A percentile compares a stretch with the other conserved stretches of the same genome.
These are phyloP conservation scores for Lipomyces sp. DNA, from an alignment of 805 yeast species.

Conservation along the genomic window DNA sequence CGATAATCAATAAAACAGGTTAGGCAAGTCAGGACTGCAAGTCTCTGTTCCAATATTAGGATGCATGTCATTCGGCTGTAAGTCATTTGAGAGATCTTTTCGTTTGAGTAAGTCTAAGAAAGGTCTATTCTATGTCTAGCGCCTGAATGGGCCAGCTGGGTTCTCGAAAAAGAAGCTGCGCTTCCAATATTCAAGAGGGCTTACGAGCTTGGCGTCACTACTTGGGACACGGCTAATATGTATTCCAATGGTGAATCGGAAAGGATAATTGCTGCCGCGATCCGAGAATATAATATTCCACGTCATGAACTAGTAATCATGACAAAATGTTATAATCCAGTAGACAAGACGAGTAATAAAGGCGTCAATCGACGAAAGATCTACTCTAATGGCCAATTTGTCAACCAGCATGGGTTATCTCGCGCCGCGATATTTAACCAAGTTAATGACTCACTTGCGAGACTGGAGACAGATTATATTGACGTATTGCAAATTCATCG, in stretches of 20 bases:
- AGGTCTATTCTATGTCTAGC: not conserved
- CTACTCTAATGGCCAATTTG: conserved; percentile 38
- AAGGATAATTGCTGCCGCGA: conserved; percentile 49
- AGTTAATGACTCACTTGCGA: conserved; percentile 40
- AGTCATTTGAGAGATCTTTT: not conserved
- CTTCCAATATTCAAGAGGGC: conserved; percentile 26
- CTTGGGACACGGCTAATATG: conserved; percentile 46
- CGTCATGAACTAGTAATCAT: conserved; percentile 55
- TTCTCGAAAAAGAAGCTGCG: conserved; percentile 17
- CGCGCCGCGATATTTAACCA: conserved; percentile 50
- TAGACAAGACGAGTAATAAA: conserved; percentile 30
- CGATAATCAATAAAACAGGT: too few species aligned
- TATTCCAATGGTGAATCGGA: conserved; percentile 47
- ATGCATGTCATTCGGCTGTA: conserved; percentile 29
- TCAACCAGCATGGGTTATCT: conserved; percentile 48
- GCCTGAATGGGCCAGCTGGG: conserved; percentile 28
- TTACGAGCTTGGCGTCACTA: conserved; percentile 42
- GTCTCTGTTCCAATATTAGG: conserved; percentile 27
- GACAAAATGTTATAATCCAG: conserved; percentile 41
- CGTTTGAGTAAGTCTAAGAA: too few species aligned
- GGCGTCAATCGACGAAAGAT: conserved; percentile 8
- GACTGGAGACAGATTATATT: conserved; percentile 53
- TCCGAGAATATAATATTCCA: conserved; percentile 50
- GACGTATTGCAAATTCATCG: conserved; percentile 58
- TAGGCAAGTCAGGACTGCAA: conserved; percentile 24